These are phyloP conservation scores for Tylopilus felleus DNA, from an alignment of 768 basidiomycete genomes.

Conservation along the genomic window DNA sequence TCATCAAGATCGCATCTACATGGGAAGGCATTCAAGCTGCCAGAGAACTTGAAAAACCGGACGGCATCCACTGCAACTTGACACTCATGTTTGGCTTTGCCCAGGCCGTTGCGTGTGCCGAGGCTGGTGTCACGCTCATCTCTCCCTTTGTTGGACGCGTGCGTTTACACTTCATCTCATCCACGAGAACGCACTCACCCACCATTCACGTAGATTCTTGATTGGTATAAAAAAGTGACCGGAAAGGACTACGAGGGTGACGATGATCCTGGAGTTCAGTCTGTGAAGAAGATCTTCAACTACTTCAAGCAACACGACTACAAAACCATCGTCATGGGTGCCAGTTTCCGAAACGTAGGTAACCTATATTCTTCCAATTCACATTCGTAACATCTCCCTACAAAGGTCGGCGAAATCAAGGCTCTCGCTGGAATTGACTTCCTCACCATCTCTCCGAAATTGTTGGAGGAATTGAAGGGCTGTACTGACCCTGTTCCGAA, in stretches of 20 bases:
- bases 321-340: conserved; percentile 99
- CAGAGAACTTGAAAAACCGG: neutral
- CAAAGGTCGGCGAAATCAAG: conserved; percentile 85
- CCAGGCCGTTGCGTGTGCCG: neutral
- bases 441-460: conserved; percentile 88
- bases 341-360: conserved; percentile 93
- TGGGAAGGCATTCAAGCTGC: neutral
- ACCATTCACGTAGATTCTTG: conserved; percentile 68
- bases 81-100: neutral
- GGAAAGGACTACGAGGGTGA: conserved; percentile 85
- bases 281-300: conserved; percentile 94
- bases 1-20: neutral
- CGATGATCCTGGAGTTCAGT: conserved; percentile 91
- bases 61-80: neutral
- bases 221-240: conserved; percentile 93
- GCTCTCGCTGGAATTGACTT: conserved; percentile 93
- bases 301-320: conserved; percentile 98
- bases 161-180: neutral
- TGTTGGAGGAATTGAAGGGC: conserved; percentile 83
- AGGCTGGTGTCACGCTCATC: neutral
- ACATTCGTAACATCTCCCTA: neutral
- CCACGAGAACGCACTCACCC: neutral
- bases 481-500: conserved; percentile 71
- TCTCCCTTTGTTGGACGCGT: neutral
- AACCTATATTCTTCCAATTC: neutral